Conservation (phyloP, 495 filamentous ascomycete genomes). For the Xylaria curta region DNA sequence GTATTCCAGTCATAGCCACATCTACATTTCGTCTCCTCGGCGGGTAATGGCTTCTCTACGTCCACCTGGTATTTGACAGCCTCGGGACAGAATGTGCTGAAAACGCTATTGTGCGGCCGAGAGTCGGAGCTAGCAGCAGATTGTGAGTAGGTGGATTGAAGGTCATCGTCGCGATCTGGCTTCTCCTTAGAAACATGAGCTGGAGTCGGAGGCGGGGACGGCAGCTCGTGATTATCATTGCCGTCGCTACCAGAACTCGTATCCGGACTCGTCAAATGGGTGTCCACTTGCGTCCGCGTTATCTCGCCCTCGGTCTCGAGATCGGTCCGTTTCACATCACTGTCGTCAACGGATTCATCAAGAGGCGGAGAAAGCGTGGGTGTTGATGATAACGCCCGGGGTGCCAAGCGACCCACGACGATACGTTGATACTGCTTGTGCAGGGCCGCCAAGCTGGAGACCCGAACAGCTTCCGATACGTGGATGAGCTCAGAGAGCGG, state of each 20-base stretch:
- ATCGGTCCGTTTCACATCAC: neutral
- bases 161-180: constrained; percentile 34
- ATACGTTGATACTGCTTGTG: constrained; percentile 46
- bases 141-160: constrained; percentile 26
- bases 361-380: constrained; percentile 12
- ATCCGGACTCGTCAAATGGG: constrained; percentile 26
- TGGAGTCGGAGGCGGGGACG: constrained; percentile 47
- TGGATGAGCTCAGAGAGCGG: constrained; percentile 41
- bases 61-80: constrained; percentile 48
- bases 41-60: constrained; percentile 34
- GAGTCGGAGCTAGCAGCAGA: neutral
- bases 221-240: constrained; percentile 37
- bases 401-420: constrained; percentile 45
- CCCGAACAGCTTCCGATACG: constrained; percentile 42
- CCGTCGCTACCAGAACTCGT: constrained; percentile 25
- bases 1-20: constrained; percentile 47
- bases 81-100: constrained; percentile 48
- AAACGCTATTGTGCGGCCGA: constrained; percentile 47
- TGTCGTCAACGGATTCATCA: constrained; percentile 22
- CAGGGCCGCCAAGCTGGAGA: constrained; percentile 40
- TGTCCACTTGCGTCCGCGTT: constrained; percentile 22
- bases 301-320: constrained; percentile 7
- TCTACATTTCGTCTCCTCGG: constrained; percentile 33
- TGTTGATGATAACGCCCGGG: constrained; percentile 35
- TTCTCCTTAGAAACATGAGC: constrained; percentile 24